Percentiles rank a stretch among this genome's conserved stretches.
These are phyloP conservation scores for Exophiala mesophila DNA, from an alignment of 2,329 filamentous ascomycete species.

Conservation along the genomic window DNA sequence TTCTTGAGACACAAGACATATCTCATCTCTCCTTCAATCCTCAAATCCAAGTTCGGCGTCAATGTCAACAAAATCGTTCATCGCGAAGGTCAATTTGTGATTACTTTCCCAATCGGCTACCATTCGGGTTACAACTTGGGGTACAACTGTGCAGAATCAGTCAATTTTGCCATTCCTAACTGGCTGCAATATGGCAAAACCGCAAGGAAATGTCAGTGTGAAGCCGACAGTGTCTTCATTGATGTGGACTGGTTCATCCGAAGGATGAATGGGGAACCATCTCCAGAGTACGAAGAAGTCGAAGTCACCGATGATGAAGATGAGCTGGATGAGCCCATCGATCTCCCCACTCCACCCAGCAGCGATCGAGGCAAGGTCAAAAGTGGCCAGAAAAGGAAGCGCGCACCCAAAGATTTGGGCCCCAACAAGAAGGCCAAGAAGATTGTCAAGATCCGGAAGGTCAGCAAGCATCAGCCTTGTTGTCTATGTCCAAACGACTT, in stretches of 20 bases:
- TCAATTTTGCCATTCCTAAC: slow-evolving; percentile 93
- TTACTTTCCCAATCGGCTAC: slow-evolving; percentile 97
- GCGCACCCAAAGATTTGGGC: slow-evolving; percentile 36
- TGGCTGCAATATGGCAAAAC: slow-evolving; percentile 95
- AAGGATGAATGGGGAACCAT: slow-evolving; percentile 78
- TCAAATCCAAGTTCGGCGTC: slow-evolving; percentile 86
- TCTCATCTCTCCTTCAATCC: slow-evolving; percentile 82
- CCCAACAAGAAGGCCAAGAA: slow-evolving; percentile 60
- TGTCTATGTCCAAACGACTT: slow-evolving; percentile 89
- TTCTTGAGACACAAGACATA: slow-evolving; percentile 98
- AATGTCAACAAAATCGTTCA: slow-evolving; percentile 94
- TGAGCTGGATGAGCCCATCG: slow-evolving; percentile 58
- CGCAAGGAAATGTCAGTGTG: slow-evolving; percentile 94
- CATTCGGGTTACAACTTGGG: slow-evolving; percentile 97
- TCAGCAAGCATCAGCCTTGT: slow-evolving; percentile 58
- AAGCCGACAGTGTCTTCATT: slow-evolving; percentile 97
- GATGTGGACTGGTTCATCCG: slow-evolving; percentile 95
- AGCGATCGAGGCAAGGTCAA: slow-evolving; percentile 64
- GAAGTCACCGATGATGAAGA: slow-evolving; percentile 59
- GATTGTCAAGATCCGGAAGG: slow-evolving; percentile 69
- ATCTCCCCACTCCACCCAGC: slow-evolving; percentile 72
- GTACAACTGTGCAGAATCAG: slow-evolving; percentile 97
- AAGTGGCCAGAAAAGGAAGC: slow-evolving; percentile 62
- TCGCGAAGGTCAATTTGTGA: slow-evolving; percentile 95
- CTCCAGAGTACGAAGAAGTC: slow-evolving; percentile 45